phyloP scores from a whole-genome alignment of 352 stramenopile species.

The Paralagenidium karlingii region DNA sequence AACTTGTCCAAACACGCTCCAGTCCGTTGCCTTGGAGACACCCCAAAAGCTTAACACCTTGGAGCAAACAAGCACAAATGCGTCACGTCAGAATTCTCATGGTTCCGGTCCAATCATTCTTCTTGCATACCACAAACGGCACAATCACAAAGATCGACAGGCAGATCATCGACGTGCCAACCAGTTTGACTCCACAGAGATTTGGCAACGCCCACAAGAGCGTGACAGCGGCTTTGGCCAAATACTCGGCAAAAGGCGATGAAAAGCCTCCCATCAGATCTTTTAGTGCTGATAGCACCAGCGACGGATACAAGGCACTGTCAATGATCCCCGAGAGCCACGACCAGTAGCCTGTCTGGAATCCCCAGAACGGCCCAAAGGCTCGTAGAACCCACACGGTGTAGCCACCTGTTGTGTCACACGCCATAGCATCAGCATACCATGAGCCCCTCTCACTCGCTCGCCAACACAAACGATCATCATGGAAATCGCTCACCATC shows the following conservation, averaged over 20 bases:
- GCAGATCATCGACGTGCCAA: slow-evolving; percentile 58
- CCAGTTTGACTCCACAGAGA: slow-evolving; percentile 54
- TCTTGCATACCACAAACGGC: slow-evolving; percentile 88
- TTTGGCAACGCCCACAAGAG: slow-evolving; percentile 24
- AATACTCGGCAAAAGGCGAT: slow-evolving; percentile 15
- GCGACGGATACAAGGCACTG: slow-evolving; percentile 87
- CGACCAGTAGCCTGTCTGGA: slow-evolving; percentile 64
- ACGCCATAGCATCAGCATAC: no score
- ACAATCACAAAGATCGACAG: slow-evolving; percentile 82
- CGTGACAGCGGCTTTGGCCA: slow-evolving; percentile 27
- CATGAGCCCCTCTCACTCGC: no score
- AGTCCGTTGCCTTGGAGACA: slow-evolving; percentile 12
- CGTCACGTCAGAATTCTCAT: no score
- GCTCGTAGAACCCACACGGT: slow-evolving; percentile 87
- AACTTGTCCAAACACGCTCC: slow-evolving; percentile 19
- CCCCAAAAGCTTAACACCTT: slow-evolving; percentile 25
- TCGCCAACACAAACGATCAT: not conserved
- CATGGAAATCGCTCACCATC: slow-evolving; percentile 18
- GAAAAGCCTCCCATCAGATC: slow-evolving; percentile 19
- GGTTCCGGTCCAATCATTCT: no score
- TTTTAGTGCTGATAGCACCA: slow-evolving; percentile 31
- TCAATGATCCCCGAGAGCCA: slow-evolving; percentile 89
- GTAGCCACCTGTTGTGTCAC: slow-evolving; percentile 30
- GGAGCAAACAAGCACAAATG: no score
- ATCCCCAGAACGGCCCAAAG: slow-evolving; percentile 81